These are phyloP conservation scores for Nothopassalora personata DNA, from an alignment of 2,329 filamentous ascomycete genomes.

Conservation along the genomic window DNA sequence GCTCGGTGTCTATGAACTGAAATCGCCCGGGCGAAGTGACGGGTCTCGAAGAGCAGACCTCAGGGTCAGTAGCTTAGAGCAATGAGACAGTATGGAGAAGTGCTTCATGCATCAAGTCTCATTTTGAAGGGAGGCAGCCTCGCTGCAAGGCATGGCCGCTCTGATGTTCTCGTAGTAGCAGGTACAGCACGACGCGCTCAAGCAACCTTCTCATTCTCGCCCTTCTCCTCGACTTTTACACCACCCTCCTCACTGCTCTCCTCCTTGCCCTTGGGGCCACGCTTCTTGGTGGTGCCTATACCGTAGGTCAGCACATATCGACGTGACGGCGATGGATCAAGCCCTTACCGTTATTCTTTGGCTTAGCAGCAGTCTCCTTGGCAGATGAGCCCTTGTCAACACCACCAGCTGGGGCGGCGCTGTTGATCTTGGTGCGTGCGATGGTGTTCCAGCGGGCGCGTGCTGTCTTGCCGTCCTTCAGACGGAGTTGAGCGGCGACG, in stretches of 20 bases:
- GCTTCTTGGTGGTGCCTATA: neutral
- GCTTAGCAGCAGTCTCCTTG: neutral
- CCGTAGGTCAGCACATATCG: neutral
- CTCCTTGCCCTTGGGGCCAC: neutral
- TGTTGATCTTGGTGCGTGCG: slow-evolving; percentile 2
- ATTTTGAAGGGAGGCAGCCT: neutral
- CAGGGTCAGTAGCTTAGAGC: too few relatives aligned
- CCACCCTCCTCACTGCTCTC: neutral
- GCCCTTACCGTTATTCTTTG: neutral
- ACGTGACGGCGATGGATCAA: neutral
- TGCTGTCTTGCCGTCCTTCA: neutral
- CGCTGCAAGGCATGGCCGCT: neutral
- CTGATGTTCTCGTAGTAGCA: neutral
- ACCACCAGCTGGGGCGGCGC: neutral
- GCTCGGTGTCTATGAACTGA: too few relatives aligned
- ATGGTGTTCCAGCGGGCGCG: slow-evolving; percentile 3
- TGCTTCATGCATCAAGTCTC: too few relatives aligned
- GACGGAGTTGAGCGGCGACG: neutral
- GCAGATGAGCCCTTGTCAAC: neutral
- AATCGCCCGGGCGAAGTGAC: too few relatives aligned
- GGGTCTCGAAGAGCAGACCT: too few relatives aligned
- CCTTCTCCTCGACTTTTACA: neutral
- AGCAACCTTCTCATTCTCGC: neutral
- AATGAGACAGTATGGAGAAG: too few relatives aligned
- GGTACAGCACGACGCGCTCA: neutral